Base-by-base conservation (phyloP, 75 land plant species). In the Cupressus sempervirens region DNA sequence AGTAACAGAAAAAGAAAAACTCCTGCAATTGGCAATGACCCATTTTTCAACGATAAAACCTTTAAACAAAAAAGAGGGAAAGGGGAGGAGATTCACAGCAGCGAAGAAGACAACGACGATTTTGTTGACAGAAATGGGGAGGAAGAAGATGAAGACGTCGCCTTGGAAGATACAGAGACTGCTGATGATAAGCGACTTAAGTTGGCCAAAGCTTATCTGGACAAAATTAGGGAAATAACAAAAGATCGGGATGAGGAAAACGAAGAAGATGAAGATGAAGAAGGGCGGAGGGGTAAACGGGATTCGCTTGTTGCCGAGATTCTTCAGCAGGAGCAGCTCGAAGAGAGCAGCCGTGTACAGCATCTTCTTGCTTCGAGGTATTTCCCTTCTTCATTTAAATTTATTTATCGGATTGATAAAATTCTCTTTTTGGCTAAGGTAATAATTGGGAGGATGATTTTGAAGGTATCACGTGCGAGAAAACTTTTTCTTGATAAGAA, bases 281-380 rank as follows among this genome's bases (percentile, higher is more conserved):
- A 86, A 68, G 89, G 84, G 76, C 84, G 84, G 12, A 89, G 86
- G 80, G 91, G 91, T 3, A 88, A 86, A 34, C 84, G 92, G 56
- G 96, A 94, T 86, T 88, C 94, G 15, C 84, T 88, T 58, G 94
- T 94, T 15, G 93, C 96, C 41, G 88, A 92, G 84, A 84, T 91
- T 83, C 84, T 96, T 86, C 92, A 93, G 88, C 94, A 92, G 81
- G 91, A 92, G 73, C 96, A 94, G 87, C 92, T 94, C 0, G 95
- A 93, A 80, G 95, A 93, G 82, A 91, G 93, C 48, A 96, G 98
- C 0, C 84, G 96, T 4, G 84, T 87, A 4, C 93, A 93, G 83
- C 88, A 94, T 36, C 77, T 80, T 67, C 82, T 96, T 38, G 95
- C 96, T 34, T 88, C 95, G 45, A 94, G 95, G 98, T 95, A 86